A percentile compares a stretch with the other conserved stretches of the same genome.
Conservation (phyloP, 2,329 filamentous ascomycete genomes). For the Pleoardoris graminearum region DNA sequence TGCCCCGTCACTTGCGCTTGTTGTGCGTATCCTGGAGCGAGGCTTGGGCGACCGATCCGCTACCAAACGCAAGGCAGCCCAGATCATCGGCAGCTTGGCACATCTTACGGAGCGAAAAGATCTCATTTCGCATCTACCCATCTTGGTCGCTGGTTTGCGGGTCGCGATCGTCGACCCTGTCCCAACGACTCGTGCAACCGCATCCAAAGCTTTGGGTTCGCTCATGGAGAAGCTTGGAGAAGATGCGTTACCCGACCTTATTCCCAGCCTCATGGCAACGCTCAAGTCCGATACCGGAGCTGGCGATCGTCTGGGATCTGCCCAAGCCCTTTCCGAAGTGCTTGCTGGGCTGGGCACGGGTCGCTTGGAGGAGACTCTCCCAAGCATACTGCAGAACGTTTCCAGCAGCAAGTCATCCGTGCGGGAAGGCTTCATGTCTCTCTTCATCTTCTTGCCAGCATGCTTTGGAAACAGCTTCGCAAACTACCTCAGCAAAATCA, state of each 20-base stretch:
- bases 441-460: constrained; percentile 98
- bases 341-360: constrained; percentile 91
- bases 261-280: constrained; percentile 95
- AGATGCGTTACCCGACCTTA: constrained; percentile 93
- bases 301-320: constrained; percentile 92
- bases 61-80: constrained; percentile 93
- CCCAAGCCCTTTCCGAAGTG: constrained; percentile 94
- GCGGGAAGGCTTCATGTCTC: constrained; percentile 97
- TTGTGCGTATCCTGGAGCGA: constrained; percentile 93
- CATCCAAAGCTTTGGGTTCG: constrained; percentile 92
- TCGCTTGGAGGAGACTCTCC: constrained; percentile 91
- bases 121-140: constrained; percentile 84
- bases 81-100: constrained; percentile 96
- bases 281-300: constrained; percentile 97
- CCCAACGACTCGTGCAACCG: constrained; percentile 92
- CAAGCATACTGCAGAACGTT: constrained; percentile 95
- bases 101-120: constrained; percentile 97
- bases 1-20: constrained; percentile 89
- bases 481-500: constrained; percentile 91
- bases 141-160: constrained; percentile 88
- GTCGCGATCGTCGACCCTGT: constrained; percentile 92
- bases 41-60: constrained; percentile 87
- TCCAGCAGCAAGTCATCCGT: constrained; percentile 87
- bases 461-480: constrained; percentile 99
- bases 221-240: constrained; percentile 98